Evolutionary conservation across 306 rosid genomes (phyloP), one percentile per base, ranked within the genome.

Genomic region (Senna tora): DNA sequence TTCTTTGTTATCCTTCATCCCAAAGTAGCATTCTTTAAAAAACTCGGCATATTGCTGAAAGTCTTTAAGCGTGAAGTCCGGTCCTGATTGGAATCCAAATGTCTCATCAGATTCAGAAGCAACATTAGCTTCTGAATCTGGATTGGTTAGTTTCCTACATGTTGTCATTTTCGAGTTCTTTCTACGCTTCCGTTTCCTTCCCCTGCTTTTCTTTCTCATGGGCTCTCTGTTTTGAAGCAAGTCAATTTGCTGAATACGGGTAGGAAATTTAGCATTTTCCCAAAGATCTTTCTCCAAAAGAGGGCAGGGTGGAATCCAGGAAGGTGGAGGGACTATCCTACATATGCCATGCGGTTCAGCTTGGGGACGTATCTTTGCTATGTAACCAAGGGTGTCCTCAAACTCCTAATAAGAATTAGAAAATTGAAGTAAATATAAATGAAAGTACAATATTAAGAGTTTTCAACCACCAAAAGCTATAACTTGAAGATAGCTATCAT

Each of bases 221-320:
- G 99, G 94, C 77, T 89, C 97, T 82, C 99, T 89, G 77, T 94
- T 94, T 73, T 91, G 99, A 69, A 94, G 97, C 81, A 91, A 86
- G 84, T 94, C 99, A 64, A 94, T 86, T 65, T 75, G 89, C 84
- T 94, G 99, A 79, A 84, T 76, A 34, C 99, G 96, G 7, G 99
- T 89, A 17, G 99, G 78, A 84, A 94, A 94, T 53, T 75, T 84
- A 33, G 91, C 84, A 72, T 72, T 72, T 68, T 94, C 96, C 97
- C 99, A 94, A 43, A 75, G 7, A 30, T 67, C 55, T 81, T 85
- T 88, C 86, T 91, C 93, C 86, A 84, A 91, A n/a, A 94, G 96
- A 79, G 87, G 87, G 80, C 96, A 94, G 45, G 93, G 96, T 63
- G 99, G 97, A 55, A 39, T 73, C 99, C 99, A 94, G 32, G 84